phyloP scores from a whole-genome alignment of 2,329 filamentous ascomycete species.

The Pseudocercospora pini-densiflorae region DNA sequence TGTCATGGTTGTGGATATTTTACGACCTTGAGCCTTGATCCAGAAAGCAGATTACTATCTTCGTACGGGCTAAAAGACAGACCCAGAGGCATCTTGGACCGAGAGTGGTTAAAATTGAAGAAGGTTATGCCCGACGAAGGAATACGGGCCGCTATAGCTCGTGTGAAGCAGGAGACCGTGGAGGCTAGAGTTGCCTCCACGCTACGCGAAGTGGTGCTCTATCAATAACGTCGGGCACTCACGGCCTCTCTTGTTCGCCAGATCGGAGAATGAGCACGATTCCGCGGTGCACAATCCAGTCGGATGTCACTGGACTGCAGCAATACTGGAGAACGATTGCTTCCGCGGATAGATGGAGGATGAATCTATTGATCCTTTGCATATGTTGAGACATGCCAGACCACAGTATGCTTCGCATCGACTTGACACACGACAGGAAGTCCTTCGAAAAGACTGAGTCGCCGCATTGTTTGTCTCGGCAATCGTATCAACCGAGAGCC shows the following conservation, averaged over 20 bases:
- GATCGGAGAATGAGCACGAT: background rate
- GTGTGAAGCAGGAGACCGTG: conserved; percentile 3
- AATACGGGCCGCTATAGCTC: conserved; percentile 24
- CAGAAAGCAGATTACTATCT: conserved; percentile 17
- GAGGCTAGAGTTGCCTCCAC: conserved; percentile 6
- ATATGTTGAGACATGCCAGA: background rate
- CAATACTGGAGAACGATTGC: background rate
- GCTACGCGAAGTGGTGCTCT: conserved; percentile 4
- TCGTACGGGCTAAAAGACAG: conserved; percentile 15
- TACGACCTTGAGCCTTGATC: conserved; percentile 1
- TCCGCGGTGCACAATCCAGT: background rate
- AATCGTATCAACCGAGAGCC: background rate
- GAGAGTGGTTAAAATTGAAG: conserved; percentile 4
- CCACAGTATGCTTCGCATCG: background rate
- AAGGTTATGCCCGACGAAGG: background rate
- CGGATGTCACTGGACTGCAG: background rate
- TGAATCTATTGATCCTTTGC: background rate
- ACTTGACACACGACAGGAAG: background rate
- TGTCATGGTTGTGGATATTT: conserved; percentile 19
- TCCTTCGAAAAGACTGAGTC: background rate
- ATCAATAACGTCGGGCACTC: background rate
- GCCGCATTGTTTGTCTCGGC: background rate
- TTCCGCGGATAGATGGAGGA: background rate
- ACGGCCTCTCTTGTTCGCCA: background rate
- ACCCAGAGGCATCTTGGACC: conserved; percentile 8